phyloP scores from a whole-genome alignment of 305 asterid genomes.

The Nicotiana rustica region DNA sequence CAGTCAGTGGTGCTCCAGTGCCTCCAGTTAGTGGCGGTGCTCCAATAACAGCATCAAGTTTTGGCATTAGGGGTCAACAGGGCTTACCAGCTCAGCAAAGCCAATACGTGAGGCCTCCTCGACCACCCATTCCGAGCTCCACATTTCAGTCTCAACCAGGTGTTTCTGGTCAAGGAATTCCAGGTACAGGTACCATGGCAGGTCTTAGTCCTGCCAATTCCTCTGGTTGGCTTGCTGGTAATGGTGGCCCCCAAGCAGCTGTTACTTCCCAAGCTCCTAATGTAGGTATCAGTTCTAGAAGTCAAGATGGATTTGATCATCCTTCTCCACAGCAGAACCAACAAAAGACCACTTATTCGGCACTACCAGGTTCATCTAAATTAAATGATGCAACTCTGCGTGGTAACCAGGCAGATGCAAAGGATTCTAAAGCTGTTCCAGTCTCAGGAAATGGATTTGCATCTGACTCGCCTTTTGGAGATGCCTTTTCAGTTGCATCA shows the following conservation, averaged over 20 bases:
- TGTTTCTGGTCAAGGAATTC: conserved; percentile 56
- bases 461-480: conserved; percentile 65
- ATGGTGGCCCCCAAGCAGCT: conserved; percentile 39
- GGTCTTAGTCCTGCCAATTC: conserved; percentile 52
- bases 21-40: conserved; percentile 40
- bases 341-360: conserved; percentile 50
- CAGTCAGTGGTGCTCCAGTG: conserved; percentile 37
- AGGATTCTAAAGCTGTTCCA: conserved; percentile 53
- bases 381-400: conserved; percentile 46
- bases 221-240: conserved; percentile 42
- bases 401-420: conserved; percentile 52
- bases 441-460: conserved; percentile 71
- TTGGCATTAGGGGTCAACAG: conserved; percentile 53
- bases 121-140: conserved; percentile 45
- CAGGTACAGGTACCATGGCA: conserved; percentile 49
- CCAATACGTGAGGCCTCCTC: conserved; percentile 48
- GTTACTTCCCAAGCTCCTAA: conserved; percentile 42
- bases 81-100: conserved; percentile 61
- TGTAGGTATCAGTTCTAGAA: conserved; percentile 43
- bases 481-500: conserved; percentile 64
- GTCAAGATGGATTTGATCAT: conserved; percentile 55
- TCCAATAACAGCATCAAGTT: conserved; percentile 54
- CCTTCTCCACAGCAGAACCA: conserved; percentile 51
- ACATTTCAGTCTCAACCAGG: conserved; percentile 65
- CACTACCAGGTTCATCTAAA: conserved; percentile 58